Percentiles rank a stretch among this genome's conserved stretches.
Conservation (phyloP, 2,329 filamentous ascomycete genomes). For the Clarireedia hainanense region DNA sequence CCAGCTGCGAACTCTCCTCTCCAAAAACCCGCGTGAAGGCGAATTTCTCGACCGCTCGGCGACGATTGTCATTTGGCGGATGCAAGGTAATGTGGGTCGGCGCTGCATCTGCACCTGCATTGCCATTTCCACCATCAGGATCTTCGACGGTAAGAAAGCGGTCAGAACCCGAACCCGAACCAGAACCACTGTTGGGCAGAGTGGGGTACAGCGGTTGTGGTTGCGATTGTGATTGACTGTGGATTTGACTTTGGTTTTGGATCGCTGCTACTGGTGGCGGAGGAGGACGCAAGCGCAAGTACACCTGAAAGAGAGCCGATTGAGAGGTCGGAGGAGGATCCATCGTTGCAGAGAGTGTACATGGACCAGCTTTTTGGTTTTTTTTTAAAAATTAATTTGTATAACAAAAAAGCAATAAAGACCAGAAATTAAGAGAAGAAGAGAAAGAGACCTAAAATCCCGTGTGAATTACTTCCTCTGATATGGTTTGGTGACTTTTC, state of each 20-base stretch:
- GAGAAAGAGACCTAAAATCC: too few species aligned
- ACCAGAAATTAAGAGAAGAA: too few species aligned
- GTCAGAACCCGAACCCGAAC: slow-evolving; percentile 29
- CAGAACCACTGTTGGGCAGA: slow-evolving; percentile 19
- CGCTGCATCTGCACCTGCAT: slow-evolving; percentile 30
- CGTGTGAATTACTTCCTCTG: too few species aligned
- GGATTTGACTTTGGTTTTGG: too few species aligned
- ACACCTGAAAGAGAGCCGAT: slow-evolving; percentile 77
- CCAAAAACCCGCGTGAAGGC: slow-evolving; percentile 91
- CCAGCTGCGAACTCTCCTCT: slow-evolving; percentile 74
- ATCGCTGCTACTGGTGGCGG: slow-evolving; percentile 27
- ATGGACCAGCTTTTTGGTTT: background rate
- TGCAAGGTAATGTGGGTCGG: slow-evolving; percentile 69
- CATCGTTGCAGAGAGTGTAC: slow-evolving; percentile 24
- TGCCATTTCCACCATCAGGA: too few species aligned
- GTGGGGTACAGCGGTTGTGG: slow-evolving; percentile 29
- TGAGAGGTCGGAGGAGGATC: slow-evolving; percentile 32
- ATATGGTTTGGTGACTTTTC: too few species aligned
- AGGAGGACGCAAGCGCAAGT: slow-evolving; percentile 72
- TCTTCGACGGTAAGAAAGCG: too few species aligned
- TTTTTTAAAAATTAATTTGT: background rate
- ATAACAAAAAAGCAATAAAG: too few species aligned
- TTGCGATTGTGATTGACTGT: too few species aligned
- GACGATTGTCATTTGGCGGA: slow-evolving; percentile 73
- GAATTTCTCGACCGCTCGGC: slow-evolving; percentile 86